Evolutionary conservation across 2,329 filamentous ascomycete genomes (phyloP).

Genomic region (Penicillium sp.): DNA sequence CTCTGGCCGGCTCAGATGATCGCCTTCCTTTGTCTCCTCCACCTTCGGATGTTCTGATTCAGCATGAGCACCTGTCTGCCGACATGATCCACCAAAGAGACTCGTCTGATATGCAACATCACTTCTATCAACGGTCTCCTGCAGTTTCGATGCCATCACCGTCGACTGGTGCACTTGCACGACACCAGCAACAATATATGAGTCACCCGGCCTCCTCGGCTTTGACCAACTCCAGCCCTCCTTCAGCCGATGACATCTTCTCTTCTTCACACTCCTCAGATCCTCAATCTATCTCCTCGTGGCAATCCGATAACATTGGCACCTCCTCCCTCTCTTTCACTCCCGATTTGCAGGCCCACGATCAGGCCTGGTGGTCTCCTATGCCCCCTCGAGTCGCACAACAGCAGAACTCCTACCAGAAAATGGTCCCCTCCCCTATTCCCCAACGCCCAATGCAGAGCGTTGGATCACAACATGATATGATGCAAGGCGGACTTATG

Average conservation of each 20-base stretch:
- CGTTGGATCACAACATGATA: conserved; percentile 30
- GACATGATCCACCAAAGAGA: conserved; percentile 33
- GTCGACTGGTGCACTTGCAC: conserved; percentile 27
- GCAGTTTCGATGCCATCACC: conserved; percentile 36
- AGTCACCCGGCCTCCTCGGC: conserved; percentile 29
- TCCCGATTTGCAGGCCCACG: conserved; percentile 39
- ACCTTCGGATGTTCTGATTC: conserved; percentile 43
- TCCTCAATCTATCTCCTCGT: conserved; percentile 40
- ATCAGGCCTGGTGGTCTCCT: conserved; percentile 45
- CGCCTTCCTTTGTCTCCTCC: conserved; percentile 47
- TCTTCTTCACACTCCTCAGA: conserved; percentile 41
- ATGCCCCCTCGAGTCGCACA: conserved; percentile 36
- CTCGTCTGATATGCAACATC: conserved; percentile 31
- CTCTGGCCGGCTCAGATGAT: conserved; percentile 47
- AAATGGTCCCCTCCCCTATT: conserved; percentile 33
- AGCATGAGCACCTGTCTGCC: conserved; percentile 39
- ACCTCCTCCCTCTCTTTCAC: conserved; percentile 39
- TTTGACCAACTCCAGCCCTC: conserved; percentile 35
- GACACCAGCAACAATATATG: conserved; percentile 36
- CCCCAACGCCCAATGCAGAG: conserved; percentile 35
- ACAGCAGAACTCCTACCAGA: conserved; percentile 37
- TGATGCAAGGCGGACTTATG: conserved; percentile 42
- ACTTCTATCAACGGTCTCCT: conserved; percentile 35
- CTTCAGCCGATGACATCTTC: conserved; percentile 40
- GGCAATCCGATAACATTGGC: conserved; percentile 42